Conservation (phyloP, 169 alveolate species). For the Plasmodium gaboni region DNA sequence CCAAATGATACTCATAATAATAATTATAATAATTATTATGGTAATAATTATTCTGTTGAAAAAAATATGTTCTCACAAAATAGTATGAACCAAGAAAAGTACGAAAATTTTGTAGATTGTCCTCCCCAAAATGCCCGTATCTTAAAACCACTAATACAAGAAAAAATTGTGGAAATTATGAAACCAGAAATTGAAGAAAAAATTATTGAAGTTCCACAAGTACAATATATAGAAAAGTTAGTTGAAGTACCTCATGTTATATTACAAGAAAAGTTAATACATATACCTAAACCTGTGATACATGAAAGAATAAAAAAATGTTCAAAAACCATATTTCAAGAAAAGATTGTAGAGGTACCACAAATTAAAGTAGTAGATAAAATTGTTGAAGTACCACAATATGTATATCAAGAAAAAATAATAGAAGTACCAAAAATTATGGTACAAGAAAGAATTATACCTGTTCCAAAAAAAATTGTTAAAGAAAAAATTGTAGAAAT, state of each 20-base stretch:
- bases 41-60: not conserved
- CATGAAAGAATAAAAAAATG: conserved; percentile 90
- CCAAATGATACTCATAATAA: no score
- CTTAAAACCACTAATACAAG: conserved; percentile 87
- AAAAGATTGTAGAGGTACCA: conserved; percentile 93
- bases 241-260: conserved; percentile 93
- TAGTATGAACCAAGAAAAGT: not conserved
- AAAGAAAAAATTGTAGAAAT: conserved; percentile 93
- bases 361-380: conserved; percentile 89
- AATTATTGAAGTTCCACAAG: conserved; percentile 93
- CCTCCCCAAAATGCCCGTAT: conserved; percentile 85
- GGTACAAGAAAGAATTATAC: conserved; percentile 92
- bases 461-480: conserved; percentile 90
- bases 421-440: conserved; percentile 91
- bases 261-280: conserved; percentile 88
- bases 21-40: not conserved
- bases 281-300: conserved; percentile 91
- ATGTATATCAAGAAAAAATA: conserved; percentile 92
- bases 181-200: conserved; percentile 92
- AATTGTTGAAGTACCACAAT: conserved; percentile 93
- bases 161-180: conserved; percentile 89
- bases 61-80: conserved; percentile 6
- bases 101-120: conserved; percentile 46
- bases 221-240: conserved; percentile 90
- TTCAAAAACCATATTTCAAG: conserved; percentile 90